Conservation (phyloP, 116 monocot species). For the Papilionanthe hybrid region DNA sequence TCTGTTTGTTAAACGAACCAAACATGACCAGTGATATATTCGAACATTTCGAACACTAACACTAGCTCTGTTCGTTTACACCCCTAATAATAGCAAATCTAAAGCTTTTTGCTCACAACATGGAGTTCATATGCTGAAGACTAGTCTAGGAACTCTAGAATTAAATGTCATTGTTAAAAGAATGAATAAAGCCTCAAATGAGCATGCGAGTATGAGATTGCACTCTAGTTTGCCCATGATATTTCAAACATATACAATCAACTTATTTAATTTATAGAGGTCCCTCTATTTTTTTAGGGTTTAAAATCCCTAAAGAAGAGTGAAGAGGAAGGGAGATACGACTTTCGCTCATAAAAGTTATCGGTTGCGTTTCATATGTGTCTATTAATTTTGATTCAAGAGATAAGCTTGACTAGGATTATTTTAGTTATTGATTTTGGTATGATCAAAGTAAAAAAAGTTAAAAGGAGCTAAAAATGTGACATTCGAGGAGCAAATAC, state of each 20-base stretch:
- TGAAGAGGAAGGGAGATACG: not conserved
- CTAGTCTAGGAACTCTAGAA: not conserved
- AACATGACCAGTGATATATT: too few relatives aligned
- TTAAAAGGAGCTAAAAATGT: too few relatives aligned
- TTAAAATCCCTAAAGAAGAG: not conserved
- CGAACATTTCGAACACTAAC: too few relatives aligned
- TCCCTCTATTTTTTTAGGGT: not conserved
- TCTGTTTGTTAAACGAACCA: too few relatives aligned
- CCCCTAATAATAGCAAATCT: too few relatives aligned
- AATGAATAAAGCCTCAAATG: not conserved
- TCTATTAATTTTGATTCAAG: not conserved
- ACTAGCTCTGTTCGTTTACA: too few relatives aligned
- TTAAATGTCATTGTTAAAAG: not conserved
- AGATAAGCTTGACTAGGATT: not conserved
- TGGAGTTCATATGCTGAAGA: not conserved
- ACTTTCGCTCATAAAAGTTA: not conserved
- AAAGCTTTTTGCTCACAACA: too few relatives aligned
- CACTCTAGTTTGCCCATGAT: not conserved
- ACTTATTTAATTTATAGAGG: not conserved
- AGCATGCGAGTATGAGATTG: not conserved
- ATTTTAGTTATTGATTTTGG: not conserved
- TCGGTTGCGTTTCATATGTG: not conserved
- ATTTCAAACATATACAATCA: not conserved
- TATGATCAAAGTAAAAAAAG: too few relatives aligned
- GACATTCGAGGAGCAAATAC: not conserved